Percentiles rank a stretch among this genome's conserved stretches.
phyloP scores from a whole-genome alignment of 176 grass and related monocot genomes.

The Puya raimondii region DNA sequence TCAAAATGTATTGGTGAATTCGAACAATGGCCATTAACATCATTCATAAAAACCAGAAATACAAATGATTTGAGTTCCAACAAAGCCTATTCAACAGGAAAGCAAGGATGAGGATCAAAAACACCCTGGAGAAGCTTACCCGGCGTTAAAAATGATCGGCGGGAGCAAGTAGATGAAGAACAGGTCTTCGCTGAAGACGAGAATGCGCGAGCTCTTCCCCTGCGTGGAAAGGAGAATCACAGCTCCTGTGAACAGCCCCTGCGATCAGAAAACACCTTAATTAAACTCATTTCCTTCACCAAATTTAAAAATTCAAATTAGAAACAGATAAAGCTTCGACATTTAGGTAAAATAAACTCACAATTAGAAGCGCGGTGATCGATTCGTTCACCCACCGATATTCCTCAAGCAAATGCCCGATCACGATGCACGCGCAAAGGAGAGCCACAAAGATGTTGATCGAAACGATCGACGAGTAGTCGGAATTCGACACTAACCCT shows the following conservation, averaged over 20 bases:
- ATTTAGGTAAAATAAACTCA: conserved; percentile 18
- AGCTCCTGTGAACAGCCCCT: conserved; percentile 69
- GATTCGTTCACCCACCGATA: conserved; percentile 86
- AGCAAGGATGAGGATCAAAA: not conserved
- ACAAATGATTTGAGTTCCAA: not conserved
- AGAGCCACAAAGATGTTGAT: conserved; percentile 88
- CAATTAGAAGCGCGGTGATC: conserved; percentile 68
- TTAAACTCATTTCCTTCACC: not conserved
- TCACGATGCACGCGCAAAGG: conserved; percentile 79
- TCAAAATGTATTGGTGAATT: too few relatives aligned
- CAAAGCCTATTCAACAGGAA: not conserved
- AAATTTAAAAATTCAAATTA: conserved; percentile 13
- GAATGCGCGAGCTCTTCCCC: conserved; percentile 53
- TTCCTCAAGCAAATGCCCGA: conserved; percentile 87
- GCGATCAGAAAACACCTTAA: conserved; percentile 1
- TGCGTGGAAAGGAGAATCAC: conserved; percentile 50
- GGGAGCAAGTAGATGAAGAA: conserved; percentile 96
- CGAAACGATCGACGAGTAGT: conserved; percentile 53
- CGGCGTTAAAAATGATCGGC: conserved; percentile 94
- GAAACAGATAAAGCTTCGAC: not conserved
- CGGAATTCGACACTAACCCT: conserved; percentile 19
- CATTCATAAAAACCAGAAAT: too few relatives aligned
- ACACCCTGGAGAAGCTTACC: conserved; percentile 36
- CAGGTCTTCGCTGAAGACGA: conserved; percentile 83
- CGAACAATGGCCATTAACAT: too few relatives aligned